Evolutionary conservation across 2,329 filamentous ascomycete genomes (phyloP).

Genomic region (Aaosphaeria pasadenensis): DNA sequence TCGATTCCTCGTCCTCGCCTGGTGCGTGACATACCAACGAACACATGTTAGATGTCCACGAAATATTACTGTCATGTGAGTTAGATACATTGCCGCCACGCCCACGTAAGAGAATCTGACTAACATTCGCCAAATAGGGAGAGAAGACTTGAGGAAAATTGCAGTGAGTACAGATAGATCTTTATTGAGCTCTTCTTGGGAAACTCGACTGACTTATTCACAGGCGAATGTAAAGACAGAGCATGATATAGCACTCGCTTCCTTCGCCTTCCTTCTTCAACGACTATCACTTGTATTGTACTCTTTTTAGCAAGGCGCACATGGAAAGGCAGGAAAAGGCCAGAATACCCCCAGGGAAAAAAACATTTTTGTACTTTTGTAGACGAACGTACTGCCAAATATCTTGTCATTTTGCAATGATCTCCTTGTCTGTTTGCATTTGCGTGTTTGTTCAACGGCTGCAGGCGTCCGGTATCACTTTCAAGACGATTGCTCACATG

Average conservation of each 20-base stretch:
- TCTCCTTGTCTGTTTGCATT: slow-evolving; percentile 5
- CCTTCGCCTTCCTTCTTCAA: neutral
- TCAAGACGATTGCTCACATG: slow-evolving; percentile 14
- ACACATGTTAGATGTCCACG: slow-evolving; percentile 56
- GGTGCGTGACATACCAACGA: slow-evolving; percentile 54
- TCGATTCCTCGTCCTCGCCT: slow-evolving; percentile 54
- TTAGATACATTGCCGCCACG: neutral
- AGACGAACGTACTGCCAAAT: slow-evolving; percentile 25
- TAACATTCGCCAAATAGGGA: slow-evolving; percentile 30
- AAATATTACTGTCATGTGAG: slow-evolving; percentile 53
- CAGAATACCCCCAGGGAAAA: slow-evolving; percentile 32
- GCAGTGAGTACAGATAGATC: slow-evolving; percentile 33
- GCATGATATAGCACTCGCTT: no score
- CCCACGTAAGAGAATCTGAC: slow-evolving; percentile 1
- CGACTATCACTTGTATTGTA: slow-evolving; percentile 7
- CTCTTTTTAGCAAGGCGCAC: slow-evolving; percentile 28
- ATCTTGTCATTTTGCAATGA: slow-evolving; percentile 2
- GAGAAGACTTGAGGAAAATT: slow-evolving; percentile 48
- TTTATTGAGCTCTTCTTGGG: slow-evolving; percentile 5
- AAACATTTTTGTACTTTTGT: slow-evolving; percentile 15
- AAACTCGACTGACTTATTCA: no score
- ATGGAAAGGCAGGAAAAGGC: slow-evolving; percentile 13
- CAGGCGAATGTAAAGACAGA: slow-evolving; percentile 34
- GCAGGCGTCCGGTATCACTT: neutral
- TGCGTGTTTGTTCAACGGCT: neutral